These are phyloP conservation scores for Xylaria curta DNA, from an alignment of 495 filamentous ascomycete genomes.

Conservation along the genomic window DNA sequence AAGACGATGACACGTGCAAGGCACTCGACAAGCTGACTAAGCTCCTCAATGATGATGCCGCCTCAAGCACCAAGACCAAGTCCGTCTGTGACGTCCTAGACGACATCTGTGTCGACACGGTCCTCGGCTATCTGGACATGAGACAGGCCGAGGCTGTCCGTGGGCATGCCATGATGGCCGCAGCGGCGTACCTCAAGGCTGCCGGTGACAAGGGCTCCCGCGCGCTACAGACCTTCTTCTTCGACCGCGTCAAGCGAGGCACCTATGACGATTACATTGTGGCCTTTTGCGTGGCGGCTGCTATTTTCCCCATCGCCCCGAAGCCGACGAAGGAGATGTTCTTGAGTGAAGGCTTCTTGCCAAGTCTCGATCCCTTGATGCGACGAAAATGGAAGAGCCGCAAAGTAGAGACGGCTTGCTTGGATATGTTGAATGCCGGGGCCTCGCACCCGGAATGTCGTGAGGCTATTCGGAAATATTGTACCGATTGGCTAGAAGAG, in stretches of 20 bases:
- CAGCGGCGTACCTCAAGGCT: constrained; percentile 78
- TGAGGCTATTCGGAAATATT: constrained; percentile 79
- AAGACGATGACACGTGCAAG: constrained; percentile 59
- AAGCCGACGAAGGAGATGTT: constrained; percentile 75
- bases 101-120: constrained; percentile 76
- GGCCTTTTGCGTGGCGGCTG: constrained; percentile 86
- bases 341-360: constrained; percentile 81
- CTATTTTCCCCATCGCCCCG: constrained; percentile 84
- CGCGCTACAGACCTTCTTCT: constrained; percentile 71
- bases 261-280: constrained; percentile 68
- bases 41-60: constrained; percentile 52
- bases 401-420: constrained; percentile 77
- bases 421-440: constrained; percentile 89
- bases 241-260: constrained; percentile 50
- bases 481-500: constrained; percentile 81
- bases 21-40: constrained; percentile 56
- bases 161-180: constrained; percentile 76
- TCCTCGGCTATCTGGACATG: constrained; percentile 79
- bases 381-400: constrained; percentile 74
- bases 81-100: constrained; percentile 73
- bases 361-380: constrained; percentile 70
- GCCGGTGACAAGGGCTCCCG: constrained; percentile 70
- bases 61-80: constrained; percentile 43
- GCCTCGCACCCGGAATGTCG: constrained; percentile 82
- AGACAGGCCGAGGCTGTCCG: constrained; percentile 70